Base-by-base conservation (phyloP, 257 asterid species). In the Solanum neorickii region DNA sequence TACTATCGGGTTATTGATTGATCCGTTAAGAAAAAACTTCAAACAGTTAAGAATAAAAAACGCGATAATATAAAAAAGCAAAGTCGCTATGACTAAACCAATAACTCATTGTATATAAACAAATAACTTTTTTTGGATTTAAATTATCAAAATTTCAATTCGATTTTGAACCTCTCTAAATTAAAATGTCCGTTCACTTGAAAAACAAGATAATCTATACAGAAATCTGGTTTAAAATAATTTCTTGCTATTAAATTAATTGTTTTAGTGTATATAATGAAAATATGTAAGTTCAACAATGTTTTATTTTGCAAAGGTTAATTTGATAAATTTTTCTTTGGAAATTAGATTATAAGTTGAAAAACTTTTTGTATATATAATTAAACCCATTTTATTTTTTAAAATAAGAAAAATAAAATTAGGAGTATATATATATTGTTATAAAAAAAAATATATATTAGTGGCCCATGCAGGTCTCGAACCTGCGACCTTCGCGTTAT, bases 401-500 rank as follows among this genome's bases (percentile, higher is more conserved):
- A 6, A 52, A 42, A 41, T 39, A 39, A 39, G 2, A 52, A 18
- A 16, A 52, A 18, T 52, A 6, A 52, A 52, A 52, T 52, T 7
- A 59, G 12, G 65, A 56, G 65, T 7, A 56, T 7, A n/a, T 7
- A 56, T 3, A 35, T 35, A 35, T 35, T 5, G 39, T 35, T 35
- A 35, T 35, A 1, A 59, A 59, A 59, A 11, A 20, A 59, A 3
- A 1, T 11, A 1, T 3, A 56, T 0, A 3, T 23, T 11, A 27
- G 6, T 91, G 92, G 91, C 91, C 91, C 89, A 91, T 86, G 90
- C 90, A 91, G 87, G 91, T 91, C 80, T 87, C 88, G 87, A 89
- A 89, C 93, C 91, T 87, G 90, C 82, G 87, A 91, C 93, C 89
- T 91, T 89, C 89, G 86, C 89, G 88, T 91, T 89, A 91, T 88